Percentiles rank a stretch among this genome's conserved stretches.
These are phyloP conservation scores for Cryoendolithus antarcticus DNA, from an alignment of 2,329 filamentous ascomycete species.

Conservation along the genomic window DNA sequence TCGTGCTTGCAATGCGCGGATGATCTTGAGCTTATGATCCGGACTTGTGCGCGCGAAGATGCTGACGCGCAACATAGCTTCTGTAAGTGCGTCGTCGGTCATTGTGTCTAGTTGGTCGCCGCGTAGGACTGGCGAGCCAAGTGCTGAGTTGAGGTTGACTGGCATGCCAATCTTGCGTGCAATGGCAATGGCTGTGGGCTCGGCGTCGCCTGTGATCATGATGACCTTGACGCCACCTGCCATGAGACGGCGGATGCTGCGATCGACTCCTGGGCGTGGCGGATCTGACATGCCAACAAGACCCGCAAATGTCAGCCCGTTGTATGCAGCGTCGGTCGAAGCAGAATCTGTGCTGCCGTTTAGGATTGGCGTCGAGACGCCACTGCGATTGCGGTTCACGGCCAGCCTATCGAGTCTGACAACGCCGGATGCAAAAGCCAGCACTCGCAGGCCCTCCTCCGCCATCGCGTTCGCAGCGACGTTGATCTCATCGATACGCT, in stretches of 20 bases:
- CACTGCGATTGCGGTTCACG: slow-evolving; percentile 18
- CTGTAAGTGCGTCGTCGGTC: slow-evolving; percentile 70
- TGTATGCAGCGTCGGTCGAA: slow-evolving; percentile 44
- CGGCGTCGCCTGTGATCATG: slow-evolving; percentile 97
- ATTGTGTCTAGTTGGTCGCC: slow-evolving; percentile 87
- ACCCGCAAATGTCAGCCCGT: slow-evolving; percentile 75
- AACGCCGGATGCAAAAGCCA: slow-evolving; percentile 83
- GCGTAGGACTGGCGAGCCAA: slow-evolving; percentile 62
- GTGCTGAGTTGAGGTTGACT: slow-evolving; percentile 48
- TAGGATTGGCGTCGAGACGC: slow-evolving; percentile 25
- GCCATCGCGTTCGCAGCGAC: slow-evolving; percentile 80
- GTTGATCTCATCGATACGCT: slow-evolving; percentile 59
- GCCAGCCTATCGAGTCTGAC: slow-evolving; percentile 20
- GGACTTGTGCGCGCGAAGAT: slow-evolving; percentile 95
- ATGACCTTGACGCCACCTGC: slow-evolving; percentile 91
- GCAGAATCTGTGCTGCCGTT: neutral
- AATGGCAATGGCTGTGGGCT: slow-evolving; percentile 88
- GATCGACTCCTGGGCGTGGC: slow-evolving; percentile 76
- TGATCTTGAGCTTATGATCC: slow-evolving; percentile 97
- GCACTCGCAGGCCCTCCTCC: slow-evolving; percentile 72
- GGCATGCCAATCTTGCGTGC: slow-evolving; percentile 92
- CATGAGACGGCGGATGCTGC: slow-evolving; percentile 80
- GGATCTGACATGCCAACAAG: slow-evolving; percentile 96
- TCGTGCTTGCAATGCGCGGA: slow-evolving; percentile 76
- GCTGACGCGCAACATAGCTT: slow-evolving; percentile 75